These are phyloP conservation scores for Exsudoporus frostii DNA, from an alignment of 768 basidiomycete genomes.

Conservation along the genomic window DNA sequence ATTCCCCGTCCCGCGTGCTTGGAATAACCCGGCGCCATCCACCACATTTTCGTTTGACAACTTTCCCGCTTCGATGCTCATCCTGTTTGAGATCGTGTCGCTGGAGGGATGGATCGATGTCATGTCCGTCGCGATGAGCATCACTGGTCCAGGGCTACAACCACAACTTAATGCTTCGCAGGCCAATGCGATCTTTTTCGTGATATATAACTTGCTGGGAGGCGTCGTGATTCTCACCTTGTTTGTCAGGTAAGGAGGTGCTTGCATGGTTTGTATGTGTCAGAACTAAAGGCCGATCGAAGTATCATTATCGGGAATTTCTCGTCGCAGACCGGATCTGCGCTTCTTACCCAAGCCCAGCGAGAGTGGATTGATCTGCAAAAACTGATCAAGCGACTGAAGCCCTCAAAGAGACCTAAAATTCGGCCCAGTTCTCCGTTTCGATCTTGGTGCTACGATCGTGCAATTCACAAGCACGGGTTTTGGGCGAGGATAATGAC, in stretches of 20 bases:
- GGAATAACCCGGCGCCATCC: conserved; percentile 81
- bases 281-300: conserved; percentile 15
- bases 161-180: conserved; percentile 71
- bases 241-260: conserved; percentile 71
- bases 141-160: conserved; percentile 67
- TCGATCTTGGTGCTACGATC: conserved; percentile 86
- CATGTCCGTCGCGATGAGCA: conserved; percentile 74
- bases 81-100: conserved; percentile 95
- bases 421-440: conserved; percentile 50
- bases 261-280: background rate
- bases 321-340: conserved; percentile 79
- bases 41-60: conserved; percentile 88
- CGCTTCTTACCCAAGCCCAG: conserved; percentile 82
- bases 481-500: conserved; percentile 89
- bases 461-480: conserved; percentile 88
- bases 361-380: conserved; percentile 93
- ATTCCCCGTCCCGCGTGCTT: conserved; percentile 80
- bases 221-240: conserved; percentile 86
- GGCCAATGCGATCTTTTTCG: conserved; percentile 85
- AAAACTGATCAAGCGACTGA: conserved; percentile 82
- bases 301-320: conserved; percentile 98
- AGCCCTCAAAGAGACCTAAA: conserved; percentile 80
- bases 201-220: conserved; percentile 89
- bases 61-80: conserved; percentile 79
- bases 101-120: conserved; percentile 98